Evolutionary conservation across 192 early-diverging fungal species (phyloP).

Genomic region (Backusella macrospora): DNA sequence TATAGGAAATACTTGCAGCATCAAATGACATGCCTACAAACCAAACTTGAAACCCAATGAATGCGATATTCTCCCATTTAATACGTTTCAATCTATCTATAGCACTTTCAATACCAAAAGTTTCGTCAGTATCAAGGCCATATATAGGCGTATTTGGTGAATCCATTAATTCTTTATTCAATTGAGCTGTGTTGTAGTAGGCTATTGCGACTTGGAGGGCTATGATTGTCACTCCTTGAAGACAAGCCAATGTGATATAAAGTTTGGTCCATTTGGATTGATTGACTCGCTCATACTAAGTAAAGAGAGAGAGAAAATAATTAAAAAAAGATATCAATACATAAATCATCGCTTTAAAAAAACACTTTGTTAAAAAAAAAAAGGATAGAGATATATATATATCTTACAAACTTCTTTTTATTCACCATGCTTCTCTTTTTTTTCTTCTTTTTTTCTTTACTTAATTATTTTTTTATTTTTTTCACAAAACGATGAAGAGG

Average conservation of each 20-base stretch:
- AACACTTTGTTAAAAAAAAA: no score
- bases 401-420: slow-evolving; percentile 16
- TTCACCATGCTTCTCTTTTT: not conserved
- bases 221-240: slow-evolving; percentile 39
- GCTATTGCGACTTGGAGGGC: slow-evolving; percentile 36
- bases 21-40: slow-evolving; percentile 43
- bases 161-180: not conserved
- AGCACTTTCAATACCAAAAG: not conserved
- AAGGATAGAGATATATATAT: not conserved
- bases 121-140: not conserved
- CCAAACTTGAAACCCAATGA: slow-evolving; percentile 43
- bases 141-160: not conserved
- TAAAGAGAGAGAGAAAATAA: not conserved
- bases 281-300: slow-evolving; percentile 31
- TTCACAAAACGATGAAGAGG: not conserved
- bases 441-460: no score
- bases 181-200: slow-evolving; percentile 33
- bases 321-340: not conserved
- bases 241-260: slow-evolving; percentile 29
- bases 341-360: not conserved
- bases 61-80: slow-evolving; percentile 46
- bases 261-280: slow-evolving; percentile 36
- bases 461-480: not conserved
- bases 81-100: slow-evolving; percentile 35
- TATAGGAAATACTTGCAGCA: slow-evolving; percentile 34